A percentile compares a stretch with the other conserved stretches of the same genome.
phyloP scores from a whole-genome alignment of 2,329 filamentous ascomycete genomes.

The Talaromyces amestolkiae region DNA sequence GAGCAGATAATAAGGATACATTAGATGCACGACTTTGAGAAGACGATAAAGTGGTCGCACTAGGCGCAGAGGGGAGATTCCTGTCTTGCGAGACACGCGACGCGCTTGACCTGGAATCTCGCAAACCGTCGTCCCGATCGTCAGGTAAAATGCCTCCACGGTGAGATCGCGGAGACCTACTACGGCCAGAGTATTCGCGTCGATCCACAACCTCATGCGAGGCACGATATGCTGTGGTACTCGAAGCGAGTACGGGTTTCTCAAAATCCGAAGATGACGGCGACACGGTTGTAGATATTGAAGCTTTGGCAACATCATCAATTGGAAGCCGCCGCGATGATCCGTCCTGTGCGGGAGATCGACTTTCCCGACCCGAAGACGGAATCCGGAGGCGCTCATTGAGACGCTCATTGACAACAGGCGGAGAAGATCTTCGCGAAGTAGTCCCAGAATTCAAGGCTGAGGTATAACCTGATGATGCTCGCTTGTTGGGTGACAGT shows the following conservation, averaged over 20 bases:
- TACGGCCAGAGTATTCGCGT: not conserved
- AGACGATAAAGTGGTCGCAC: constrained; percentile 35
- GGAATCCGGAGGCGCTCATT: constrained; percentile 43
- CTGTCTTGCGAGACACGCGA: constrained; percentile 2
- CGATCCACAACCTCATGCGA: not conserved
- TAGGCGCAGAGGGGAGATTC: constrained; percentile 29
- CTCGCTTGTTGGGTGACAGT: constrained; percentile 46
- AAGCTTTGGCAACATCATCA: constrained; percentile 3
- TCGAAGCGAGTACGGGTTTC: not conserved
- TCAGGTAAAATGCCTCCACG: not conserved
- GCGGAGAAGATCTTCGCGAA: constrained; percentile 62
- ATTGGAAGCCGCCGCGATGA: not conserved
- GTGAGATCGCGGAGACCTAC: constrained; percentile 7
- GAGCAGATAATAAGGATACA: constrained; percentile 44
- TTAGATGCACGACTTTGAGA: constrained; percentile 39
- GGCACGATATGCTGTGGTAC: not conserved
- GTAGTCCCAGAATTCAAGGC: constrained; percentile 55
- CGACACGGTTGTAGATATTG: constrained; percentile 1
- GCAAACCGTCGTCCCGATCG: constrained; percentile 5
- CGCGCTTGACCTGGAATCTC: not conserved
- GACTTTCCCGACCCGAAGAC: constrained; percentile 31
- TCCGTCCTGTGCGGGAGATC: constrained; percentile 11
- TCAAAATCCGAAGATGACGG: constrained; percentile 2
- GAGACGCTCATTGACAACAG: constrained; percentile 53
- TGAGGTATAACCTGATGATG: constrained; percentile 49